These are phyloP conservation scores for Myriosclerotinia curreyana DNA, from an alignment of 2,329 filamentous ascomycete species.

Conservation along the genomic window DNA sequence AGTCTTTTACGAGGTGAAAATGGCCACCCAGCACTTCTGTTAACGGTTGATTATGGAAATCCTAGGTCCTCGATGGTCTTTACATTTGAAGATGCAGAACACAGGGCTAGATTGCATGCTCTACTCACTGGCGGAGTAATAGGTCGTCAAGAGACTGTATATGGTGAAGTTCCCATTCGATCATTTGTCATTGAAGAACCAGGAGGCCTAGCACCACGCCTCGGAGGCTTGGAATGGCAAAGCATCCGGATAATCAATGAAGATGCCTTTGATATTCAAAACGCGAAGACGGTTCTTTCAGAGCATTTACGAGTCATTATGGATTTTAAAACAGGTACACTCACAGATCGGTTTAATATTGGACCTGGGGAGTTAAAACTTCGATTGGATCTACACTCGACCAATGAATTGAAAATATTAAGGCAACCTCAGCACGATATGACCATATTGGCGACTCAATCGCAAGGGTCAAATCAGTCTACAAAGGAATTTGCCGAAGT, in stretches of 20 bases:
- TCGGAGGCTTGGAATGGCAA: conserved; percentile 56
- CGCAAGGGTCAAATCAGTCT: conserved; percentile 59
- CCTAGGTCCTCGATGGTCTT: conserved; percentile 65
- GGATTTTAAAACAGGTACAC: conserved; percentile 70
- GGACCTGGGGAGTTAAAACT: conserved; percentile 70
- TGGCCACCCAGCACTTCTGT: conserved; percentile 60
- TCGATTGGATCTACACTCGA: conserved; percentile 58
- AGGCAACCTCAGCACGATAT: conserved; percentile 74
- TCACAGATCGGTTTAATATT: conserved; percentile 82
- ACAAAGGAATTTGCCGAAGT: conserved; percentile 59
- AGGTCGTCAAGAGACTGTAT: conserved; percentile 65
- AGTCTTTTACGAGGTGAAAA: conserved; percentile 71
- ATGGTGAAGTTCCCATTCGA: conserved; percentile 64
- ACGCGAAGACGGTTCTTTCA: conserved; percentile 67
- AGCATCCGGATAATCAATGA: conserved; percentile 70
- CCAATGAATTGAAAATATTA: conserved; percentile 61
- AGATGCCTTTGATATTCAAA: conserved; percentile 55
- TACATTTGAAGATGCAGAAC: conserved; percentile 70
- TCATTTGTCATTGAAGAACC: conserved; percentile 60
- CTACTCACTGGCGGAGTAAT: conserved; percentile 71
- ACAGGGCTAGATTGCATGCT: conserved; percentile 68
- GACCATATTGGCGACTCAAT: conserved; percentile 70
- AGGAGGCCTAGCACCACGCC: conserved; percentile 33
- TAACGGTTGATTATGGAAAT: conserved; percentile 55
- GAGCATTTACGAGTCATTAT: conserved; percentile 73